These are phyloP conservation scores for Candida piceae DNA, from an alignment of 805 yeast genomes.

Conservation along the genomic window DNA sequence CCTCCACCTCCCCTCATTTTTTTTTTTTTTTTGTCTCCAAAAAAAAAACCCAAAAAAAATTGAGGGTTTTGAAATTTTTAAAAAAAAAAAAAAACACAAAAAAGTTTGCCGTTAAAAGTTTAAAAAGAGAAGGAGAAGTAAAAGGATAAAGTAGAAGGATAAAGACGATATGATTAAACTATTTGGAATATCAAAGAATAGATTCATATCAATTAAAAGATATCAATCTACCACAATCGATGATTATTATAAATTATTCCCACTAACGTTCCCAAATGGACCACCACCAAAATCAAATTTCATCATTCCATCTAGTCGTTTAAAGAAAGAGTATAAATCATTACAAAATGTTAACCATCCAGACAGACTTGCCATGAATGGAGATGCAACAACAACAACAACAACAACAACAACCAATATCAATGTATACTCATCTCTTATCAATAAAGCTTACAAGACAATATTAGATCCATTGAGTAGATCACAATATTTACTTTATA, in stretches of 20 bases:
- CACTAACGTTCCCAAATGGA: constrained; percentile 63
- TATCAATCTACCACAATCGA: constrained; percentile 14
- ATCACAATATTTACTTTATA: constrained; percentile 52
- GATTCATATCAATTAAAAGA: no score
- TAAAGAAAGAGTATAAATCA: constrained; percentile 70
- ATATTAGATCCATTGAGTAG: constrained; percentile 66
- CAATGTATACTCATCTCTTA: constrained; percentile 41
- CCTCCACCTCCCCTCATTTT: no score
- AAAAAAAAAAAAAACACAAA: no score
- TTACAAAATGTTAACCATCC: constrained; percentile 81
- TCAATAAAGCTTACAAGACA: constrained; percentile 76
- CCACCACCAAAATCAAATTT: constrained; percentile 62
- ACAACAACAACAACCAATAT: constrained; percentile 12
- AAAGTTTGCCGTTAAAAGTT: no score
- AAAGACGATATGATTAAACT: no score
- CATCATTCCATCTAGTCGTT: constrained; percentile 43
- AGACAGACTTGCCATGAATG: constrained; percentile 49
- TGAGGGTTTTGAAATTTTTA: no score
- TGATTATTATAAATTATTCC: constrained; percentile 67
- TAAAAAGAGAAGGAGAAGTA: no score
- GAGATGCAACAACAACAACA: constrained; percentile 11
- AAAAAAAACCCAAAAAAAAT: no score
- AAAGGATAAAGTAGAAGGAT: no score
- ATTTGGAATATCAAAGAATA: no score
- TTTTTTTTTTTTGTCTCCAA: no score